A percentile compares a stretch with the other conserved stretches of the same genome.
Evolutionary conservation across 352 stramenopile genomes (phyloP).

Genomic region (Globisporangium perplexum): DNA sequence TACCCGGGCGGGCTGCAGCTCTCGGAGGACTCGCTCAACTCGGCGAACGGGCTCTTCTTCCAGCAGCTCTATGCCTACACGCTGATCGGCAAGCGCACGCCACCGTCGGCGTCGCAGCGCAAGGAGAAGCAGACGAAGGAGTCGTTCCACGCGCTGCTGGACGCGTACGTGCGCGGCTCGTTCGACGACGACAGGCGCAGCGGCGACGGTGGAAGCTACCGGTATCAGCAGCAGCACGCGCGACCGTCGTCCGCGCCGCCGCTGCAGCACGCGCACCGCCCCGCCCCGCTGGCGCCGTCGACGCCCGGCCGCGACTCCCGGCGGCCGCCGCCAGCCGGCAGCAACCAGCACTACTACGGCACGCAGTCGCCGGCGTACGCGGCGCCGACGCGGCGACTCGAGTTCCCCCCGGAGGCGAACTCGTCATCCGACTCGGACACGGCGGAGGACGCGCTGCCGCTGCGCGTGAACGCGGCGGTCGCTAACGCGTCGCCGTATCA

Average conservation of each 20-base stretch:
- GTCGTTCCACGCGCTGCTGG: constrained; percentile 53
- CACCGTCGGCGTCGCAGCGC: constrained; percentile 29
- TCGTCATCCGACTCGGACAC: no score
- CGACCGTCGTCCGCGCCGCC: no score
- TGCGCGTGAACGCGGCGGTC: constrained; percentile 13
- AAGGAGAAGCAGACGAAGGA: constrained; percentile 63
- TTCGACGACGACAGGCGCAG: constrained; percentile 31
- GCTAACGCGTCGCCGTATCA: constrained; percentile 12
- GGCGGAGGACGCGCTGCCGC: constrained; percentile 27
- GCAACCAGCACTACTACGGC: constrained; percentile 4
- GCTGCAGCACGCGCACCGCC: constrained; percentile 4
- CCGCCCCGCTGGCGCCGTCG: constrained; percentile 3
- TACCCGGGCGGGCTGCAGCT: constrained; percentile 45
- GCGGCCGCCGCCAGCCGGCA: neutral
- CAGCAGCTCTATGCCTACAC: constrained; percentile 82
- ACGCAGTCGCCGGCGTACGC: no score
- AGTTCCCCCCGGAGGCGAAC: constrained; percentile 15
- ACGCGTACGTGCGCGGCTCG: constrained; percentile 61
- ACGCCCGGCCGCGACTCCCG: constrained; percentile 3
- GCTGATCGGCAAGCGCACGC: constrained; percentile 58
- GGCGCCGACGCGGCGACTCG: constrained; percentile 7
- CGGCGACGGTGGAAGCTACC: no score
- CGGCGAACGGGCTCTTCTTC: constrained; percentile 73
- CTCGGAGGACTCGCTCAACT: constrained; percentile 52
- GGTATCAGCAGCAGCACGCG: constrained; percentile 10